These are phyloP conservation scores for Boletus pseudopeckii DNA, from an alignment of 768 basidiomycete species.

Conservation along the genomic window DNA sequence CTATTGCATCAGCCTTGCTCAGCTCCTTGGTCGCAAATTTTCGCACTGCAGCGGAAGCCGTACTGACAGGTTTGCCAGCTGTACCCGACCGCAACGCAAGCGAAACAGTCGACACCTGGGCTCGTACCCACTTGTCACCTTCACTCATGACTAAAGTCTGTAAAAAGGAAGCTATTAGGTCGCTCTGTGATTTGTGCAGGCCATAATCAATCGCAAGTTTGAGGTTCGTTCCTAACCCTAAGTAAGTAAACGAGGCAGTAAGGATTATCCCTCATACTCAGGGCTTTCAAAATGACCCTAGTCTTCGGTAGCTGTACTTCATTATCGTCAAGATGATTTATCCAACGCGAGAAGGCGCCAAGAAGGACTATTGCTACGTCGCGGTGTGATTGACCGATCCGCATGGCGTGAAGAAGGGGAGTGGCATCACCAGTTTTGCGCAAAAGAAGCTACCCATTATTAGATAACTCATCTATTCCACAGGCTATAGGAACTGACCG, in stretches of 20 bases:
- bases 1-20: conserved; percentile 72
- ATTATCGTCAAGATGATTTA: conserved; percentile 83
- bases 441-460: conserved; percentile 57
- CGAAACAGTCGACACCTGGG: conserved; percentile 63
- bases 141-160: conserved; percentile 97
- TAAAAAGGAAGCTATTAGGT: conserved; percentile 87
- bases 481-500: conserved; percentile 44
- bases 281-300: conserved; percentile 67
- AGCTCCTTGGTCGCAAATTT: conserved; percentile 87
- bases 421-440: conserved; percentile 82
- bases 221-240: conserved; percentile 68
- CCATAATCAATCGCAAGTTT: conserved; percentile 92
- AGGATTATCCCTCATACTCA: conserved; percentile 71
- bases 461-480: not conserved
- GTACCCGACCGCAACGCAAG: conserved; percentile 67
- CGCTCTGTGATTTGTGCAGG: conserved; percentile 72
- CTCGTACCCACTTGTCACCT: conserved; percentile 85
- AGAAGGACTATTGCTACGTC: conserved; percentile 86
- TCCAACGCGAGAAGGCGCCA: conserved; percentile 88
- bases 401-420: conserved; percentile 88
- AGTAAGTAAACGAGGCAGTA: conserved; percentile 73
- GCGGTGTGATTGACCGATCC: conserved; percentile 66
- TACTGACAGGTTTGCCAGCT: conserved; percentile 68
- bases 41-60: conserved; percentile 72
- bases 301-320: conserved; percentile 70